Percentiles rank a stretch among this genome's conserved stretches.
Evolutionary conservation across 1,284 basidiomycete species (phyloP).

Genomic region (Laetiporus sulphureus): DNA sequence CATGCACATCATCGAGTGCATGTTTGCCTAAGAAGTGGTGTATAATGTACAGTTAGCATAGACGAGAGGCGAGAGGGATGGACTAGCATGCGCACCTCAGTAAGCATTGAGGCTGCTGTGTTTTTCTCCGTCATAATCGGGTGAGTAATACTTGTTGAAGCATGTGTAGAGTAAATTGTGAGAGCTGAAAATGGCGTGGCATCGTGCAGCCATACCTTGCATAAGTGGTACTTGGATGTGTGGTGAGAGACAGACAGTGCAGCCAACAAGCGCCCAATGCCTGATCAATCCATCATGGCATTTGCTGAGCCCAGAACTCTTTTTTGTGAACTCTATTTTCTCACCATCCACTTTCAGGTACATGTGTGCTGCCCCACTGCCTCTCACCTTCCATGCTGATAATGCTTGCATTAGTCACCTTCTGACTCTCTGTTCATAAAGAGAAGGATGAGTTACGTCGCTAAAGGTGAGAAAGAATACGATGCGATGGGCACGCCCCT

Average conservation of each 20-base stretch:
- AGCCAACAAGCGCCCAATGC: too few species aligned
- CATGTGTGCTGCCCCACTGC: constrained; percentile 5
- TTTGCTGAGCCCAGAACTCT: constrained; percentile 10
- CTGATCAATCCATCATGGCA: too few species aligned
- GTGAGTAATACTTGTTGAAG: constrained; percentile 92
- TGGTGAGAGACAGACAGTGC: too few species aligned
- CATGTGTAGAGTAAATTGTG: too few species aligned
- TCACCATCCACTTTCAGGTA: constrained; percentile 26
- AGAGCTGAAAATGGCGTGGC: too few species aligned
- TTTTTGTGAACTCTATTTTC: constrained; percentile 28
- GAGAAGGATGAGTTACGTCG: constrained; percentile 96
- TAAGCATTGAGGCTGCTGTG: constrained; percentile 80
- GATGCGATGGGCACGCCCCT: constrained; percentile 86
- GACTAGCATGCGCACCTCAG: constrained; percentile 43
- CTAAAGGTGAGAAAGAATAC: constrained; percentile 98
- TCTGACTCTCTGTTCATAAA: constrained; percentile 65
- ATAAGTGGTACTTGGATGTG: too few species aligned
- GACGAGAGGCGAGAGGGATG: background rate
- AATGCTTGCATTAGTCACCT: constrained; percentile 47
- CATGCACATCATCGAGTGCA: constrained; percentile 88
- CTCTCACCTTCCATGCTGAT: constrained; percentile 11
- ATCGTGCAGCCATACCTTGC: too few species aligned
- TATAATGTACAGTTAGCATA: background rate
- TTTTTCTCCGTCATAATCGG: constrained; percentile 81
- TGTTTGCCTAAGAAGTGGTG: constrained; percentile 72